Percentiles rank a stretch among this genome's conserved stretches.
phyloP scores from a whole-genome alignment of 75 land plant genomes.

The Pinus tabuliformis region DNA sequence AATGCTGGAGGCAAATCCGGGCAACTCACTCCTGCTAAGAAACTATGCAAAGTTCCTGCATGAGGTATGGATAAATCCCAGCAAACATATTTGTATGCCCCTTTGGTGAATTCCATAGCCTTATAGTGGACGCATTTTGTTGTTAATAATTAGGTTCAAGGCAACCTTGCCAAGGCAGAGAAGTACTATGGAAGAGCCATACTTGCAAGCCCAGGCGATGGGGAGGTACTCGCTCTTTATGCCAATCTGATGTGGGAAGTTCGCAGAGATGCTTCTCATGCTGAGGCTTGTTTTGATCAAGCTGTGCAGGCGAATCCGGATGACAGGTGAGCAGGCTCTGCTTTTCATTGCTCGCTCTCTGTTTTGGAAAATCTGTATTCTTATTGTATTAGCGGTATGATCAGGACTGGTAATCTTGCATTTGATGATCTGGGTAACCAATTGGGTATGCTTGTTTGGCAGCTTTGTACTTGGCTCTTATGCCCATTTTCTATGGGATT shows the following conservation, averaged over 20 bases:
- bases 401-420: background rate
- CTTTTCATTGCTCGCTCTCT: background rate
- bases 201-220: slow-evolving; percentile 67
- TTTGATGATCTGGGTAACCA: background rate
- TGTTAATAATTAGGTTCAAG: background rate
- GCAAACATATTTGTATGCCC: too few relatives aligned
- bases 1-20: slow-evolving; percentile 15
- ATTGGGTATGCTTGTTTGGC: slow-evolving; percentile 18
- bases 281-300: slow-evolving; percentile 52
- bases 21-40: slow-evolving; percentile 13
- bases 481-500: slow-evolving; percentile 72
- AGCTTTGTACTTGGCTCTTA: slow-evolving; percentile 66
- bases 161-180: slow-evolving; percentile 46
- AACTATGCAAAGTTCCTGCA: slow-evolving; percentile 19
- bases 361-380: background rate
- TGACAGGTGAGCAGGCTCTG: slow-evolving; percentile 41
- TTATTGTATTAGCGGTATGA: background rate
- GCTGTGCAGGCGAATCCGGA: slow-evolving; percentile 66
- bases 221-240: slow-evolving; percentile 59
- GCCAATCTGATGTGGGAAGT: slow-evolving; percentile 67
- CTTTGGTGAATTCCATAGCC: too few relatives aligned
- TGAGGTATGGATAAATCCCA: slow-evolving; percentile 8
- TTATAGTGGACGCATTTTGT: too few relatives aligned
- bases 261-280: slow-evolving; percentile 43
- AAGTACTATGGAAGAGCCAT: slow-evolving; percentile 77